A percentile compares a stretch with the other conserved stretches of the same genome.
phyloP scores from a whole-genome alignment of 2,329 filamentous ascomycete species.

The Penicillium sp. region DNA sequence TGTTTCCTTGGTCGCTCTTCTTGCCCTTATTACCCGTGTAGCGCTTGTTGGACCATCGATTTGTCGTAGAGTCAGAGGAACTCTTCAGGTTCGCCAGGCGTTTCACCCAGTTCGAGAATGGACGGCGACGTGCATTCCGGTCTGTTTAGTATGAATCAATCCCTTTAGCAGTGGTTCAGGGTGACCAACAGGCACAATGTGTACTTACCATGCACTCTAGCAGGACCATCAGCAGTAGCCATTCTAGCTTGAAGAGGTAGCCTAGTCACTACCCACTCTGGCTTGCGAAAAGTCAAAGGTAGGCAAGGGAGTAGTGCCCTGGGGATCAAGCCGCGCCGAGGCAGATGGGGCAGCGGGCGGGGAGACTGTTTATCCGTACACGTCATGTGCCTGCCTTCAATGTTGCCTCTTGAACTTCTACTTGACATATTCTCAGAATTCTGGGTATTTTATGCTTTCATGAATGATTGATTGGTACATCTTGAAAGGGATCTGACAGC shows the following conservation, averaged over 20 bases:
- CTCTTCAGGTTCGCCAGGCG: slow-evolving; percentile 84
- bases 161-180: slow-evolving; percentile 14
- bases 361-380: slow-evolving; percentile 24
- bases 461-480: background rate
- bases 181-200: slow-evolving; percentile 1
- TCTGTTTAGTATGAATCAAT: slow-evolving; percentile 50
- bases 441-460: background rate
- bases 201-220: slow-evolving; percentile 47
- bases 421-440: background rate
- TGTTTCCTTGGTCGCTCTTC: slow-evolving; percentile 71
- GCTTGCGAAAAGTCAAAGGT: slow-evolving; percentile 6
- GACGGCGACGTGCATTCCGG: slow-evolving; percentile 71
- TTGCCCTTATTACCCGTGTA: slow-evolving; percentile 45
- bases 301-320: slow-evolving; percentile 5
- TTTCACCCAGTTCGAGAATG: slow-evolving; percentile 92
- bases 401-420: slow-evolving; percentile 3
- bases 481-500: background rate
- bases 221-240: slow-evolving; percentile 36
- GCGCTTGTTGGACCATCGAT: slow-evolving; percentile 42
- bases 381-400: slow-evolving; percentile 22
- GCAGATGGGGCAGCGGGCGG: slow-evolving; percentile 15
- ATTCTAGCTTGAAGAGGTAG: slow-evolving; percentile 19
- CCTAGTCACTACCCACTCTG: slow-evolving; percentile 1
- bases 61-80: slow-evolving; percentile 55
- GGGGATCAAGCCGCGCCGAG: slow-evolving; percentile 11